Evolutionary conservation across 306 rosid species (phyloP).

Genomic region (Spatholobus suberectus): DNA sequence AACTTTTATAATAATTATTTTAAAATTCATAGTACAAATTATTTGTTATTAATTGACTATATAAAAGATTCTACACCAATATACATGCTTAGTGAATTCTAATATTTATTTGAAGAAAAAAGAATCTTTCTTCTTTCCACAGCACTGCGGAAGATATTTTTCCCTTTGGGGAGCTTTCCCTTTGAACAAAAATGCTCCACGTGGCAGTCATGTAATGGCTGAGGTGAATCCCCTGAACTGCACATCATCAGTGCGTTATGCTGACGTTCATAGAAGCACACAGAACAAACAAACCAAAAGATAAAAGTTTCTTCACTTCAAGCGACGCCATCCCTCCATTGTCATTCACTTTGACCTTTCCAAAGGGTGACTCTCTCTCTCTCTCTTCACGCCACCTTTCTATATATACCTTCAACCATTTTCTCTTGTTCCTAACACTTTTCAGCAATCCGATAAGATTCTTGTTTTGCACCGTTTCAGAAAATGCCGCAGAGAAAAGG

Average conservation of each 20-base stretch:
- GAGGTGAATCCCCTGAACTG: constrained; percentile 3
- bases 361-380: not conserved
- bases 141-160: not conserved
- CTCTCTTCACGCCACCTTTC: constrained; percentile 9
- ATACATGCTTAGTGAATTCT: no score
- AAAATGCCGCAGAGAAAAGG: constrained; percentile 52
- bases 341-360: constrained; percentile 47
- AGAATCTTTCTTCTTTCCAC: not conserved
- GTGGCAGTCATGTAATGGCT: constrained; percentile 32
- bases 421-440: constrained; percentile 38
- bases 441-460: not conserved
- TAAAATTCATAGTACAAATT: no score
- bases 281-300: not conserved
- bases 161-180: not conserved
- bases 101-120: not conserved
- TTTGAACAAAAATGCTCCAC: not conserved
- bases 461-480: not conserved
- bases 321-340: constrained; percentile 39
- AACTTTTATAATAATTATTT: no score
- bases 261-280: constrained; percentile 49
- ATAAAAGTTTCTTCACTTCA: constrained; percentile 39
- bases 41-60: no score
- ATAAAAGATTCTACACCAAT: no score
- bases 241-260: constrained; percentile 62
- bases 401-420: constrained; percentile 42